phyloP scores from a whole-genome alignment of 78 protist genomes.

The Dictyostelium purpureum region DNA sequence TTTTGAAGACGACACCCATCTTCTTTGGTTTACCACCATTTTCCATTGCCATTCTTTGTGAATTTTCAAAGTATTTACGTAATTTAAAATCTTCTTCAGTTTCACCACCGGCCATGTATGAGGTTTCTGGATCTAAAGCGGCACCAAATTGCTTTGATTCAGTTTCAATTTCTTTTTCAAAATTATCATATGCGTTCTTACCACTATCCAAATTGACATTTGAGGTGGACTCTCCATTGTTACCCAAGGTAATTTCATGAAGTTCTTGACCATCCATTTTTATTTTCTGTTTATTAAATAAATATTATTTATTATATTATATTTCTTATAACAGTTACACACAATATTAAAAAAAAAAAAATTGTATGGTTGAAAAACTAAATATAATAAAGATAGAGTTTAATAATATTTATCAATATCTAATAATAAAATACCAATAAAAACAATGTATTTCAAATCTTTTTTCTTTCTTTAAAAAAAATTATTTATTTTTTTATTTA shows the following conservation, averaged over 20 bases:
- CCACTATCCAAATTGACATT: no score
- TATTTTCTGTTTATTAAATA: no score
- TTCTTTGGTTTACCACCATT: constrained; percentile 27
- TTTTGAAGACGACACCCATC: constrained; percentile 38
- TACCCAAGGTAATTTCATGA: background rate
- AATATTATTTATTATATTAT: no score
- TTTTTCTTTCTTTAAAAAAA: no score
- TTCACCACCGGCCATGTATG: background rate
- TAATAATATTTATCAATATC: background rate
- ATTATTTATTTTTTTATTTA: no score
- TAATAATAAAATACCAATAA: background rate
- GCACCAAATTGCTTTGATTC: constrained; percentile 7
- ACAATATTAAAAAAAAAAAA: no score
- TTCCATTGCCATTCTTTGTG: constrained; percentile 36
- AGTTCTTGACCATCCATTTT: background rate
- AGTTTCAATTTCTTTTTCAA: background rate
- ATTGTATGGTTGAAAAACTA: no score
- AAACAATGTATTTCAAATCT: background rate
- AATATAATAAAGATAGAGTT: no score
- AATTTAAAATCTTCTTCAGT: constrained; percentile 46
- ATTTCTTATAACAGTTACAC: no score
- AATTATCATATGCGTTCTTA: background rate
- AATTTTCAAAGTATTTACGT: constrained; percentile 51
- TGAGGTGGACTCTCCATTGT: no score
- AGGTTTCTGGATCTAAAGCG: constrained; percentile 4